Evolutionary conservation across 1,284 basidiomycete species (phyloP).

Genomic region (Trametes hirsuta): DNA sequence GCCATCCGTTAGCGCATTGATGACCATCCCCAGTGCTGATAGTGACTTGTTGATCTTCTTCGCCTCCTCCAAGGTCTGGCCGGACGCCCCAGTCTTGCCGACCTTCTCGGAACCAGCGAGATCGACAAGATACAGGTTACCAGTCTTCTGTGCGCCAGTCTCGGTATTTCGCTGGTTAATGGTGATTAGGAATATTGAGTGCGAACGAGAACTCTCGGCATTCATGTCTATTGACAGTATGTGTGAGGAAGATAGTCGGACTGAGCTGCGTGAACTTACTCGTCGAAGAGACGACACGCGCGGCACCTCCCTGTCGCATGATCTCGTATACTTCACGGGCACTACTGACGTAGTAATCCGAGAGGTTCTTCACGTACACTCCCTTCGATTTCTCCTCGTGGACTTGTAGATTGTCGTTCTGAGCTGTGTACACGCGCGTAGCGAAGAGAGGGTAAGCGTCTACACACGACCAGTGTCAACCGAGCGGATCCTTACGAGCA

Average conservation of each 20-base stretch:
- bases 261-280: constrained; percentile 56
- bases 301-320: constrained; percentile 94
- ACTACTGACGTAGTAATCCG: constrained; percentile 97
- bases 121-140: constrained; percentile 98
- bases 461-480: constrained; percentile 18
- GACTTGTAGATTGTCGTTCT: constrained; percentile 98
- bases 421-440: constrained; percentile 56
- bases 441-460: background rate
- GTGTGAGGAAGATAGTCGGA: background rate
- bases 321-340: constrained; percentile 98
- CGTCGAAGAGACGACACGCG: constrained; percentile 93
- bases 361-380: constrained; percentile 97
- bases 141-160: constrained; percentile 93
- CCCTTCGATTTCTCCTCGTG: constrained; percentile 99
- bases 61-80: constrained; percentile 98
- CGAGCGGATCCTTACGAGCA: constrained; percentile 68
- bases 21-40: constrained; percentile 99
- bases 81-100: constrained; percentile 98
- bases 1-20: constrained; percentile 96
- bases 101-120: constrained; percentile 99
- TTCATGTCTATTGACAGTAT: constrained; percentile 88
- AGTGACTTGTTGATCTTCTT: constrained; percentile 99
- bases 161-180: constrained; percentile 98
- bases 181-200: constrained; percentile 98
- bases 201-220: constrained; percentile 97